A percentile compares a stretch with the other conserved stretches of the same genome.
Evolutionary conservation across 495 filamentous ascomycete species (phyloP).

Genomic region (Neurospora intermedia): DNA sequence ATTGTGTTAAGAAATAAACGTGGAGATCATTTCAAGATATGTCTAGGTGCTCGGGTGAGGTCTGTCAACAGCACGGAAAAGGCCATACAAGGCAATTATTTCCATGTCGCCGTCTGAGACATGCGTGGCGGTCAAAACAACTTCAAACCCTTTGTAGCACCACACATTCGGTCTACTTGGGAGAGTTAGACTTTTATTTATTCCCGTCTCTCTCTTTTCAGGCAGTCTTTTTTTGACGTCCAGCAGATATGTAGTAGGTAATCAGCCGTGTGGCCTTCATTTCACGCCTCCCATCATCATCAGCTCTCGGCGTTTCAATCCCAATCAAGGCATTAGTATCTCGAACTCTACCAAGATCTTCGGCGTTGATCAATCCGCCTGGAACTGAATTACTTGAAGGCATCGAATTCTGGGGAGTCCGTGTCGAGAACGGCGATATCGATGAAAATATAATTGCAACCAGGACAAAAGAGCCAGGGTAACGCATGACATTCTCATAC

Average conservation of each 20-base stretch:
- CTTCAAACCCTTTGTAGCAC: background rate
- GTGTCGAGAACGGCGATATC: background rate
- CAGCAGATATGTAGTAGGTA: background rate
- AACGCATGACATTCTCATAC: background rate
- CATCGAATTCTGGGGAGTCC: background rate
- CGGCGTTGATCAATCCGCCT: background rate
- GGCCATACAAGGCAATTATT: background rate
- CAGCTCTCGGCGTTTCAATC: background rate
- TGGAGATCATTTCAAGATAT: background rate
- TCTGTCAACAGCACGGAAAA: background rate
- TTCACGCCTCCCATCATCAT: background rate
- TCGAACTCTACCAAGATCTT: background rate
- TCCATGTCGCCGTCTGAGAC: background rate
- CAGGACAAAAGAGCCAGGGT: background rate
- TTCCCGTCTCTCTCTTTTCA: background rate
- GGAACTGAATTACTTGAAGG: background rate
- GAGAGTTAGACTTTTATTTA: background rate
- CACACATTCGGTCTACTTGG: background rate
- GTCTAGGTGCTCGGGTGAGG: background rate
- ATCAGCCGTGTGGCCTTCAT: background rate
- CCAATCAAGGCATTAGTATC: background rate
- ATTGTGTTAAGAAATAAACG: background rate
- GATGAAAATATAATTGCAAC: background rate
- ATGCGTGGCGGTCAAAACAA: background rate
- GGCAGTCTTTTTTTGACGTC: background rate